phyloP scores from a whole-genome alignment of 1,284 basidiomycete genomes.

The Trametes versicolor region DNA sequence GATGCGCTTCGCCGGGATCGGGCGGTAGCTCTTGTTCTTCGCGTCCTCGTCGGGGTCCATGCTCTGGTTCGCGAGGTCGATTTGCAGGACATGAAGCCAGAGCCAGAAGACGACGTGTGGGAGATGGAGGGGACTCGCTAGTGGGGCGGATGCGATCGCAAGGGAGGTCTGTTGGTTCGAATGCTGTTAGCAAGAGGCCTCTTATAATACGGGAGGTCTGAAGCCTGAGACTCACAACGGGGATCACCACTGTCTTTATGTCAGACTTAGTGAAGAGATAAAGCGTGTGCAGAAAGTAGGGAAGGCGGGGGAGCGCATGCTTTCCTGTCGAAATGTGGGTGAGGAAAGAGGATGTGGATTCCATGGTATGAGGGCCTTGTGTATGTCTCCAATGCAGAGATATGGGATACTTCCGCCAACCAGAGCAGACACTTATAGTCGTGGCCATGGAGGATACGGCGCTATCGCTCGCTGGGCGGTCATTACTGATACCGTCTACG shows the following conservation, averaged over 20 bases:
- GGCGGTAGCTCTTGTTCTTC: conserved; percentile 54
- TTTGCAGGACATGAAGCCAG: conserved; percentile 55
- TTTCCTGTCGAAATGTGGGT: background rate
- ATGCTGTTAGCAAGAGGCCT: background rate
- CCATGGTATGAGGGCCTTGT: no score
- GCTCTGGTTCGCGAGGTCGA: conserved; percentile 53
- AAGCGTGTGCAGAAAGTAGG: conserved; percentile 21
- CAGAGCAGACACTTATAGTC: no score
- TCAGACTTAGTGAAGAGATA: conserved; percentile 51
- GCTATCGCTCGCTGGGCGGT: no score
- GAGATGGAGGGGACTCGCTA: conserved; percentile 31
- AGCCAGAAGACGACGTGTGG: conserved; percentile 48
- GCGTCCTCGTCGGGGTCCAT: conserved; percentile 50
- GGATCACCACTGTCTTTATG: conserved; percentile 49
- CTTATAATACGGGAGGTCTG: background rate
- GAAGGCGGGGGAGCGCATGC: background rate
- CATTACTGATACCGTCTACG: no score
- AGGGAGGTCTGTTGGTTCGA: conserved; percentile 44
- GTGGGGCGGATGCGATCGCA: conserved; percentile 44
- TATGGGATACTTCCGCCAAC: no score
- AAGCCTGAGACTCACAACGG: conserved; percentile 43
- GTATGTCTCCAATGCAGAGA: no score
- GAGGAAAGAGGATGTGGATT: no score
- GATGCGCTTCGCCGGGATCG: conserved; percentile 54
- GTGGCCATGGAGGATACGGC: no score